These are phyloP conservation scores for Penicillium brasilianum DNA, from an alignment of 2,329 filamentous ascomycete species.

Conservation along the genomic window DNA sequence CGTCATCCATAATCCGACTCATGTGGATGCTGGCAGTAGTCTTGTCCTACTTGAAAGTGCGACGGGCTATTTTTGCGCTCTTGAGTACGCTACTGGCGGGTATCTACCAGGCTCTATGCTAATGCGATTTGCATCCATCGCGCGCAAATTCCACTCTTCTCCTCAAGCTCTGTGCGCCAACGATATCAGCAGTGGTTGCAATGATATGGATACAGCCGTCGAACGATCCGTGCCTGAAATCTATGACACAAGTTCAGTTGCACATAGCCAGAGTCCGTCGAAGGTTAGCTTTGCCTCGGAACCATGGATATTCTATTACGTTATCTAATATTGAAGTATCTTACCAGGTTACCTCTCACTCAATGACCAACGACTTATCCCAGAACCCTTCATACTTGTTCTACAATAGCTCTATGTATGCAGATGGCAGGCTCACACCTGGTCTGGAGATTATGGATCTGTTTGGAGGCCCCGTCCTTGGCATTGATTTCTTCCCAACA, in stretches of 20 bases:
- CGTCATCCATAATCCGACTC: background rate
- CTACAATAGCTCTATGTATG: background rate
- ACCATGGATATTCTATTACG: background rate
- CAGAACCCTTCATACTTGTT: background rate
- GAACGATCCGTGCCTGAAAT: background rate
- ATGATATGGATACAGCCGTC: background rate
- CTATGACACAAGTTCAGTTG: background rate
- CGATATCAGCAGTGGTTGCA: background rate
- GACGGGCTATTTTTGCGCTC: background rate
- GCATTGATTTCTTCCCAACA: background rate
- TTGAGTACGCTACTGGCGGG: background rate
- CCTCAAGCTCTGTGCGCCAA: background rate
- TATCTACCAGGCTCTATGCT: background rate
- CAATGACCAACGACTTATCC: background rate
- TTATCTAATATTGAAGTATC: background rate
- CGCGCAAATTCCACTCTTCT: background rate
- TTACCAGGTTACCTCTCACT: background rate
- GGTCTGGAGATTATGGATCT: background rate
- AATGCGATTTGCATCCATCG: background rate
- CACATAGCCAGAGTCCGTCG: background rate
- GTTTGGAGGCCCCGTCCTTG: background rate
- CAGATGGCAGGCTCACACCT: background rate
- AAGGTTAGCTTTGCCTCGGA: background rate
- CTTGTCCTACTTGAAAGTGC: background rate
- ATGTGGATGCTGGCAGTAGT: background rate